Evolutionary conservation across 371 early-diverging fungal species (phyloP).

Genomic region (Mortierella sp.): DNA sequence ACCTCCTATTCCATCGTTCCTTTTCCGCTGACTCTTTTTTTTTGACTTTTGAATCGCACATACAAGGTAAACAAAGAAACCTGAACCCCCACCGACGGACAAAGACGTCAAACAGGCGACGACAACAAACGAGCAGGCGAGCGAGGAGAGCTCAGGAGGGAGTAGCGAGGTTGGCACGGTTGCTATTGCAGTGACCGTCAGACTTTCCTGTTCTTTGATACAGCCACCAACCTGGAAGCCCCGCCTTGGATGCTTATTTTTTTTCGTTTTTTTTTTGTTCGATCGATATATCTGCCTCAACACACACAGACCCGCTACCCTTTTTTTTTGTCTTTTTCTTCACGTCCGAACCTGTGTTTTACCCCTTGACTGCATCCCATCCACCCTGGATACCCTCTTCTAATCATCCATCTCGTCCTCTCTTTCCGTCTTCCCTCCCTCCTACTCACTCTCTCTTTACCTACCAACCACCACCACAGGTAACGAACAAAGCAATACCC

Average conservation of each 20-base stretch:
- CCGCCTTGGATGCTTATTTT: neutral
- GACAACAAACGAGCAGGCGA: neutral
- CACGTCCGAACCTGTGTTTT: neutral
- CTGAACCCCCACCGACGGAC: neutral
- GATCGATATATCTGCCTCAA: neutral
- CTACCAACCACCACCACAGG: neutral
- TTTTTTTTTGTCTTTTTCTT: neutral
- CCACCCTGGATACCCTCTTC: neutral
- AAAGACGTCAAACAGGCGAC: neutral
- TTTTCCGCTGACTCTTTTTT: neutral
- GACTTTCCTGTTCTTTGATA: too few species aligned
- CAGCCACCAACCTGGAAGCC: neutral
- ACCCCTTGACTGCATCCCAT: too few species aligned
- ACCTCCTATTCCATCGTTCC: too few species aligned
- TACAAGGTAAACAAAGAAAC: conserved; percentile 4
- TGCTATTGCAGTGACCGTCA: too few species aligned
- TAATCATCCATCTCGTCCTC: neutral
- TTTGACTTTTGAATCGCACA: neutral
- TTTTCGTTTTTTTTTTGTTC: neutral
- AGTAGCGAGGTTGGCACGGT: too few species aligned
- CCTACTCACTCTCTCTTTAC: neutral
- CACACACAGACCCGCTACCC: neutral
- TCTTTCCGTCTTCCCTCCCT: neutral
- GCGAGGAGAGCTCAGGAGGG: too few species aligned
- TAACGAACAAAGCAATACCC: neutral